A percentile compares a stretch with the other conserved stretches of the same genome.
Evolutionary conservation across 345 rosid species (phyloP).

Genomic region (Arabidopsis suecica): DNA sequence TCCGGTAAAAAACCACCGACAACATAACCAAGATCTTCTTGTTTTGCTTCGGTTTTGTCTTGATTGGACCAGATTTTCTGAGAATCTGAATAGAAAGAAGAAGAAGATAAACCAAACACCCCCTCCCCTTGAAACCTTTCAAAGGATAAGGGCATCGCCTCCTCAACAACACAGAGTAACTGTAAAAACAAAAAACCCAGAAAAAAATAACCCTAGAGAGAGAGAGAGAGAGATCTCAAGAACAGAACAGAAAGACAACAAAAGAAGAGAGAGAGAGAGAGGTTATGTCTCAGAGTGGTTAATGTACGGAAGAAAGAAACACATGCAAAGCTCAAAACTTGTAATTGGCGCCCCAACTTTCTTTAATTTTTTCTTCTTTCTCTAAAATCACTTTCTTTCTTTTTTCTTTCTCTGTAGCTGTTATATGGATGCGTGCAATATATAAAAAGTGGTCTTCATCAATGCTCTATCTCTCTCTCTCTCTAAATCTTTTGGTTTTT

Average conservation of each 20-base stretch:
- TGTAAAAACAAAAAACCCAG: neutral
- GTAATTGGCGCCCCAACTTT: slow-evolving; percentile 43
- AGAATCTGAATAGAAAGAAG: slow-evolving; percentile 48
- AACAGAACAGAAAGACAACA: slow-evolving; percentile 36
- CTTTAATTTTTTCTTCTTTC: neutral
- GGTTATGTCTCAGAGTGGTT: slow-evolving; percentile 19
- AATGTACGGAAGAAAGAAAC: slow-evolving; percentile 45
- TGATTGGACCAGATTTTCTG: slow-evolving; percentile 28
- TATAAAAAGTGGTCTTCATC: slow-evolving; percentile 54
- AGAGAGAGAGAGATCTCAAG: slow-evolving; percentile 40
- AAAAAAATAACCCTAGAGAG: neutral
- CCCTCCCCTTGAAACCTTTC: slow-evolving; percentile 94
- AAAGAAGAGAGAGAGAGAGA: slow-evolving; percentile 34
- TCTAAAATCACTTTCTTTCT: slow-evolving; percentile 20
- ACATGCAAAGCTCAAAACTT: slow-evolving; percentile 51
- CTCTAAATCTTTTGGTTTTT: slow-evolving; percentile 11
- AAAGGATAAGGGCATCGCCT: slow-evolving; percentile 92
- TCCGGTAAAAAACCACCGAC: slow-evolving; percentile 53
- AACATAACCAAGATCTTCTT: slow-evolving; percentile 46
- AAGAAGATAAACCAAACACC: slow-evolving; percentile 58
- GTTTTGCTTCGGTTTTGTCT: slow-evolving; percentile 21
- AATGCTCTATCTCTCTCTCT: slow-evolving; percentile 29
- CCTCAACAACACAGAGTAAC: slow-evolving; percentile 21
- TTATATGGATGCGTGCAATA: slow-evolving; percentile 75
- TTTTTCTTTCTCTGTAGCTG: slow-evolving; percentile 32